These are phyloP conservation scores for Epichloe coenophiala DNA, from an alignment of 2,329 filamentous ascomycete species.

Conservation along the genomic window DNA sequence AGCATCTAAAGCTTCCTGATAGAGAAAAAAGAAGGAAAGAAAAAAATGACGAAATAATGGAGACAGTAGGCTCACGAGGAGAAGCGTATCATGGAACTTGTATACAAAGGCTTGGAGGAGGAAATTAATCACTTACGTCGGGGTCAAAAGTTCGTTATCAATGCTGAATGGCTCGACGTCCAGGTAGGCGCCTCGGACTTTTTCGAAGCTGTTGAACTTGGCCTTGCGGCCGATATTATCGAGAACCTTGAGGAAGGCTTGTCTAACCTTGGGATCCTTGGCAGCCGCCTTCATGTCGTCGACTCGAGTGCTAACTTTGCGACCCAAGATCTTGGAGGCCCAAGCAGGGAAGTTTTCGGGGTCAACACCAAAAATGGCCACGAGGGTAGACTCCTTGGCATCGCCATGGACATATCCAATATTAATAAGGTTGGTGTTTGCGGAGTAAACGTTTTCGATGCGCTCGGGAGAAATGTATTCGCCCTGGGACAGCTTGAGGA, in stretches of 20 bases:
- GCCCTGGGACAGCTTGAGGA: slow-evolving; percentile 94
- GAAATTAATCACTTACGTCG: slow-evolving; percentile 51
- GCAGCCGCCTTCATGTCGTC: slow-evolving; percentile 54
- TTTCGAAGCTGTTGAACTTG: slow-evolving; percentile 88
- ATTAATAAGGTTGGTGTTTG: slow-evolving; percentile 62
- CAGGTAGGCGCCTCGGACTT: slow-evolving; percentile 59
- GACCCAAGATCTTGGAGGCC: slow-evolving; percentile 62
- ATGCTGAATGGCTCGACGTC: slow-evolving; percentile 83
- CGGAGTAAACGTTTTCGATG: slow-evolving; percentile 88
- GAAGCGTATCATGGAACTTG: background rate
- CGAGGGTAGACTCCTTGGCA: slow-evolving; percentile 63
- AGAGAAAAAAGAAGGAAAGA: background rate
- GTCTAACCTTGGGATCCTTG: slow-evolving; percentile 55
- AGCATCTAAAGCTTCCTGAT: slow-evolving; percentile 3
- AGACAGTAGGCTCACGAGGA: background rate
- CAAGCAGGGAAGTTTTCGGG: slow-evolving; percentile 72
- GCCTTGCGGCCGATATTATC: slow-evolving; percentile 66
- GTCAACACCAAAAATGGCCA: slow-evolving; percentile 79
- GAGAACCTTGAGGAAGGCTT: slow-evolving; percentile 64
- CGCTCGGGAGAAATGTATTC: slow-evolving; percentile 97
- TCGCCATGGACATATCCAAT: slow-evolving; percentile 89
- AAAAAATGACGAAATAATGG: background rate
- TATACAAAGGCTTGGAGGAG: background rate
- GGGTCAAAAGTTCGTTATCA: slow-evolving; percentile 80
- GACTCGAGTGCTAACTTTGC: slow-evolving; percentile 50